phyloP scores from a whole-genome alignment of 2,329 filamentous ascomycete genomes.

The Trichoderma pleuroti region DNA sequence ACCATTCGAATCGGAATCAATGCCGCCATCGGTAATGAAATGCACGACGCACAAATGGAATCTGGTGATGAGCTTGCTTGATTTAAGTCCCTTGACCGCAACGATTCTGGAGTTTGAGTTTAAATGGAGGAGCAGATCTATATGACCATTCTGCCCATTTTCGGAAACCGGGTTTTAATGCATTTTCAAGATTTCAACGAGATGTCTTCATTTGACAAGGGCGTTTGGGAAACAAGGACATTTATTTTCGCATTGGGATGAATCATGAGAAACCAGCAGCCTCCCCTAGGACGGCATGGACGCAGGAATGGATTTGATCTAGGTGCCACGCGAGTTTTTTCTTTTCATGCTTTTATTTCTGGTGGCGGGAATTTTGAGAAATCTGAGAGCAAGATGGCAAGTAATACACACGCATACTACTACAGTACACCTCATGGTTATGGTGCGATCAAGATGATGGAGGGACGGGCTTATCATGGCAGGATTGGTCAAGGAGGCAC shows the following conservation, averaged over 20 bases:
- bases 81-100: neutral
- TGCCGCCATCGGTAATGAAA: slow-evolving; percentile 18
- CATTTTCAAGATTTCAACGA: neutral
- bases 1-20: slow-evolving; percentile 44
- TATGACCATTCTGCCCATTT: neutral
- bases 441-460: no score
- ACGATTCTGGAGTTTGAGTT: neutral
- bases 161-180: neutral
- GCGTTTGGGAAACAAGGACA: neutral
- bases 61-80: slow-evolving; percentile 19
- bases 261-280: neutral
- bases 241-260: neutral
- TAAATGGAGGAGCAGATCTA: neutral
- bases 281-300: neutral
- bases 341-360: neutral
- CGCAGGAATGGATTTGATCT: neutral
- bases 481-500: neutral
- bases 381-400: neutral
- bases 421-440: neutral
- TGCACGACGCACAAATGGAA: slow-evolving; percentile 2
- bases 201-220: neutral
- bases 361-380: neutral
- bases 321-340: neutral
- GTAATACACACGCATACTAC: neutral
- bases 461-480: neutral